Base-by-base conservation (phyloP, 305 asterid genomes). In the Fraxinus paxiana region DNA sequence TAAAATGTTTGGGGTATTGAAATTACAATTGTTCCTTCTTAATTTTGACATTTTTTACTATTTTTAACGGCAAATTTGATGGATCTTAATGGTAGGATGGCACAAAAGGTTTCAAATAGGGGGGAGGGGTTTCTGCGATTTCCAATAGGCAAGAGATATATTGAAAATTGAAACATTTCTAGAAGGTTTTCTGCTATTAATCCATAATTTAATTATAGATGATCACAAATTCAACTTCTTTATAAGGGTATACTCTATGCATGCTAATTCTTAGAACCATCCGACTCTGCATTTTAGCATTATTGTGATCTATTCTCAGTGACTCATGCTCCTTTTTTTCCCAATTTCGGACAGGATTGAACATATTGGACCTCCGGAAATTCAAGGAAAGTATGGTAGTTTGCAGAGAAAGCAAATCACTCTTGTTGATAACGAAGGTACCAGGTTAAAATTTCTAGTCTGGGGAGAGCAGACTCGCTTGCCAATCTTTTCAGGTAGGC, bases 381-480 rank as follows among this genome's bases (percentile, higher is more conserved):
- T 83, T 82, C 94, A 83, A 61, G 99, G 91, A 6, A 87, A 83
- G 80, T 18, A 79, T 79, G 93, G 89, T 77, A 89, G 81, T 82
- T 71, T 91, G 87, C 88, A 87, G 94, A 91, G 92, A 84, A 94
- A 87, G 85, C 95, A 92, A 88, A 88, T 96, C 20, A 87, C 85
- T 75, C 98, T 96, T 74, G 92, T 92, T 63, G 99, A 94, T 80
- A 87, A 88, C 31, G 93, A 92, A 82, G 95, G 92, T 78, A 75
- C 81, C 79, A 91, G 87, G 84, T 86, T 90, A 84, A 89, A 81
- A 26, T 88, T 96, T 84, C 83, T 88, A 59, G 87, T 96, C 51
- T 96, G 99, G 99, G 99, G 97, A 84, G 99, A 92, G 81, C 98
- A 96, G 87, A 85, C 83, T 80, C 84, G 81, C 85, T 94, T 83